Evolutionary conservation across 2,329 filamentous ascomycete species (phyloP).

Genomic region (Exophiala mesophila): DNA sequence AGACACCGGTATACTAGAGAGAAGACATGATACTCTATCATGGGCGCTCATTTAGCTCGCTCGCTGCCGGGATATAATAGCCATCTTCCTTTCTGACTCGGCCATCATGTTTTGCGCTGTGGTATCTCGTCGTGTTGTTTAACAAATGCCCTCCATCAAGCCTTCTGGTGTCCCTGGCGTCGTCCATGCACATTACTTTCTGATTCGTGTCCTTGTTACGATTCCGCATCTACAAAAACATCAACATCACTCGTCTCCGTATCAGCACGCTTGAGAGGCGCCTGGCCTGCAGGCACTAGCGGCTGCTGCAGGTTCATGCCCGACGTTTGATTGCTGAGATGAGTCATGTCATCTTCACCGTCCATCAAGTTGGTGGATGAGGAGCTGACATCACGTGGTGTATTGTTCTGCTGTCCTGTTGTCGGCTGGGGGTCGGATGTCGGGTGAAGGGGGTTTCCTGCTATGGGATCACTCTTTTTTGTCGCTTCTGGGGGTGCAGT

Average conservation of each 20-base stretch:
- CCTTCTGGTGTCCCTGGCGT: background rate
- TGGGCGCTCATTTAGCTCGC: too few relatives aligned
- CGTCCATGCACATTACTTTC: constrained; percentile 30
- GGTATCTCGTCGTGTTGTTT: too few relatives aligned
- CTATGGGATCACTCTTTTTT: constrained; percentile 6
- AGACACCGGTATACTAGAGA: too few relatives aligned
- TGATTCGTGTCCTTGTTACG: constrained; percentile 9
- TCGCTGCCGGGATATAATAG: too few relatives aligned
- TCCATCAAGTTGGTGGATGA: constrained; percentile 23
- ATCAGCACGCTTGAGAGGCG: constrained; percentile 34
- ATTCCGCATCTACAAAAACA: constrained; percentile 41
- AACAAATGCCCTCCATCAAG: too few relatives aligned
- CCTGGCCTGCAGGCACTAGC: constrained; percentile 21
- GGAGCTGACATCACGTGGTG: background rate
- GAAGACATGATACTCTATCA: too few relatives aligned
- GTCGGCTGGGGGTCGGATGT: constrained; percentile 16
- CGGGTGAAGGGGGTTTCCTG: constrained; percentile 8
- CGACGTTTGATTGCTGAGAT: constrained; percentile 21
- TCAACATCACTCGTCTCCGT: constrained; percentile 38
- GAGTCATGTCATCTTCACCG: constrained; percentile 13
- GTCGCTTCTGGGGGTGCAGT: constrained; percentile 22
- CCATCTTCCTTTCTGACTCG: too few relatives aligned
- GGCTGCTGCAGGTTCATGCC: constrained; percentile 26
- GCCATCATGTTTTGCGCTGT: too few relatives aligned
- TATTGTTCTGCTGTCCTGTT: constrained; percentile 6